phyloP scores from a whole-genome alignment of 2,329 filamentous ascomycete species.

The Phoma sp. region DNA sequence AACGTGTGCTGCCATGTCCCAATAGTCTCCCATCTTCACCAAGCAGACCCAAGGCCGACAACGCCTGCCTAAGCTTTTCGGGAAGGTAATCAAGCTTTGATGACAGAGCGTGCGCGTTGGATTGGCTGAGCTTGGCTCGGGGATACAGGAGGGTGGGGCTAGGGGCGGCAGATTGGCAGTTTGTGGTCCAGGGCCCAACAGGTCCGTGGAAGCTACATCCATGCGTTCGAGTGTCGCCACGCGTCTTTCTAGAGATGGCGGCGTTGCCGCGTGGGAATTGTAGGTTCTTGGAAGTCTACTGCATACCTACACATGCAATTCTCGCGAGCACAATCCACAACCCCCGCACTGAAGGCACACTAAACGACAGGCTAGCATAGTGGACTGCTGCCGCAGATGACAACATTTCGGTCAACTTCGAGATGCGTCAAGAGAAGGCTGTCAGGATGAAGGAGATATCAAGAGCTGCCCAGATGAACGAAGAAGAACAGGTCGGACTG shows the following conservation, averaged over 20 bases:
- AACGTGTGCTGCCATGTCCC: neutral
- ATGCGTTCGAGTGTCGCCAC: neutral
- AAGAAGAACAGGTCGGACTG: constrained; percentile 33
- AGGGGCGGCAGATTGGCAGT: constrained; percentile 7
- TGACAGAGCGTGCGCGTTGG: constrained; percentile 20
- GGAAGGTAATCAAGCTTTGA: constrained; percentile 29
- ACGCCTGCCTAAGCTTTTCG: constrained; percentile 24
- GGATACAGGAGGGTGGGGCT: neutral
- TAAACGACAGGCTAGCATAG: no score
- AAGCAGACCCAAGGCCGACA: neutral
- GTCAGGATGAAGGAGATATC: constrained; percentile 10
- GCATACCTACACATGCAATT: no score
- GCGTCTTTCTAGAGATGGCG: neutral
- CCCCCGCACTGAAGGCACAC: no score
- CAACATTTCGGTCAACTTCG: neutral
- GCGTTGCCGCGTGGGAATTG: neutral
- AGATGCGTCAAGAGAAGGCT: constrained; percentile 1
- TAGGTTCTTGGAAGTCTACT: no score
- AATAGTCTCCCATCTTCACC: neutral
- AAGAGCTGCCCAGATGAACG: neutral
- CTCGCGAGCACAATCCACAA: no score
- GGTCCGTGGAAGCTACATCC: neutral
- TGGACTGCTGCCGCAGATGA: neutral
- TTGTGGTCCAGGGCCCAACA: constrained; percentile 3
- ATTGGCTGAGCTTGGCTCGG: constrained; percentile 21